These are phyloP conservation scores for Alternaria infectoria DNA, from an alignment of 2,329 filamentous ascomycete genomes.

Conservation along the genomic window DNA sequence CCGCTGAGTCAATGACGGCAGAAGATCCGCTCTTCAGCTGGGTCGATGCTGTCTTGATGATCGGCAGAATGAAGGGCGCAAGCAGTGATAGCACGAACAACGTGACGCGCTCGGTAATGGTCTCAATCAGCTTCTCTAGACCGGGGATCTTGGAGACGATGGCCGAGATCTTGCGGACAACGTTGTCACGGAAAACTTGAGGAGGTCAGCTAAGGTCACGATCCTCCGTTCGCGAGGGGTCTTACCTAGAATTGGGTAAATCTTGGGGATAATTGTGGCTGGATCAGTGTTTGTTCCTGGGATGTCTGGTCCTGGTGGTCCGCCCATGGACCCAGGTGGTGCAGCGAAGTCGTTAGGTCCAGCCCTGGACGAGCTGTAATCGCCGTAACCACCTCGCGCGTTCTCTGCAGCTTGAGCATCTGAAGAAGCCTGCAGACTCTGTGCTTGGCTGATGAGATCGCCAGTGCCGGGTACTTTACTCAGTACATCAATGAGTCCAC, in stretches of 20 bases:
- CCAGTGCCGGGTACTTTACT: constrained; percentile 71
- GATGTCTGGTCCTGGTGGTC: constrained; percentile 59
- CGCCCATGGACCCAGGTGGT: constrained; percentile 53
- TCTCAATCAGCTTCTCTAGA: constrained; percentile 86
- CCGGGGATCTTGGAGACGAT: constrained; percentile 93
- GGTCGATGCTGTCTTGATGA: constrained; percentile 86
- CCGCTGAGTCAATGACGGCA: constrained; percentile 63
- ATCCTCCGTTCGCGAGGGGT: background rate
- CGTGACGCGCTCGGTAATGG: constrained; percentile 90
- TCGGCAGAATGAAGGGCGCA: constrained; percentile 87
- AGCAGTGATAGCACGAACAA: constrained; percentile 90
- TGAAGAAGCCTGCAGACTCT: constrained; percentile 54
- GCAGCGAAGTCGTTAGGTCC: constrained; percentile 46
- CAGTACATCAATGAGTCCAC: constrained; percentile 70
- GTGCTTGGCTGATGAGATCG: constrained; percentile 55
- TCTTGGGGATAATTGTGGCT: constrained; percentile 61
- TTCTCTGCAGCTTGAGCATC: constrained; percentile 55
- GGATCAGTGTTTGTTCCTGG: constrained; percentile 82
- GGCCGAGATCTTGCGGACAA: constrained; percentile 83
- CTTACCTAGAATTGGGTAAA: constrained; percentile 81
- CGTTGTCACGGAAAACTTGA: constrained; percentile 83
- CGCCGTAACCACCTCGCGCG: constrained; percentile 50
- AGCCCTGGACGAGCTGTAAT: constrained; percentile 49
- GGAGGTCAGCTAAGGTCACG: background rate
- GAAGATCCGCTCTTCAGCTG: constrained; percentile 85